Evolutionary conservation across 2,329 filamentous ascomycete species (phyloP), one percentile per base, ranked within the genome.

Genomic region (Chlorencoelia australis): DNA sequence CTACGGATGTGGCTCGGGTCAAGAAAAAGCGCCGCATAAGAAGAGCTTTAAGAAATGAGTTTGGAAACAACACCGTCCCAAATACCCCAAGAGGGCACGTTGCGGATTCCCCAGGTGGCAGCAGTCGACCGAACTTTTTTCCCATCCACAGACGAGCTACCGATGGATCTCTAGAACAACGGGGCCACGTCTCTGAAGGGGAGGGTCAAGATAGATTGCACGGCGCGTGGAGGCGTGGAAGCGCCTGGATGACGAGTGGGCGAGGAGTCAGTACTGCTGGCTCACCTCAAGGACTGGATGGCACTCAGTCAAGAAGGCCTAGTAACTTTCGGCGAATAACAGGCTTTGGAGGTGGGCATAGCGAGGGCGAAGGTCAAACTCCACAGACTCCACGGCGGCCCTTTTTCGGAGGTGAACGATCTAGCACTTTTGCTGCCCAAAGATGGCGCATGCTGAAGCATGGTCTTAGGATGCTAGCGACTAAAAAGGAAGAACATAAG

Each of bases 361-460:
- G 75, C 42, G 76, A 82, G 41, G 70, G 75, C n/a, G 76, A 81
- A 41, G 69, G 73, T n/a, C n/a, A n/a, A n/a, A 25, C 10, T 25
- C 22, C 22, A 14, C 66, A 75, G 37, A 68, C 68, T 6, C 69
- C 72, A 3, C 65, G 63, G 45, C 61, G 74, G 14, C 67, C 72
- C 5, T 71, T 75, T 50, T 71, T 84, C 49, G 65, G 73, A 18
- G 54, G 60, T 25, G 82, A 87, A 46, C 69, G 81, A 48, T 77
- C 81, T 16, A 75, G 80, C 2, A 86, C 79, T 11, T 78, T 82
- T 53, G 75, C 75, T 51, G 86, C 76, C 13, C 82, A 89, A 51
- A 86, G 84, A 64, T 98, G 91, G 91, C 80, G 79, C 45, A 84
- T 93, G 55, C 74, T 98, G 53, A 96, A 95, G 63, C 85, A 85